These are phyloP conservation scores for Plasmodium yoelii DNA, from an alignment of 169 alveolate genomes.

Conservation along the genomic window DNA sequence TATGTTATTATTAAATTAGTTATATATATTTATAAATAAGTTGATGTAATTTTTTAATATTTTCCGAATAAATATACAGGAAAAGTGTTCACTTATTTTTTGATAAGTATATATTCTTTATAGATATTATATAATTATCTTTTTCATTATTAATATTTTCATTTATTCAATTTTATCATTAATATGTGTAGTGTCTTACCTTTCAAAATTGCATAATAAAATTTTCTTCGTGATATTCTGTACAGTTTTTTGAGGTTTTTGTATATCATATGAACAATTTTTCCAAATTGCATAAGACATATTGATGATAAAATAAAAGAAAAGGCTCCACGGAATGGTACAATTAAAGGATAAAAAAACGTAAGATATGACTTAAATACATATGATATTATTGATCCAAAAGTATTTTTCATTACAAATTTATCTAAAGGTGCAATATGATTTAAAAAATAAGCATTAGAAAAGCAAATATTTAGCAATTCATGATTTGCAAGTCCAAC, in stretches of 20 bases:
- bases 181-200: constrained; percentile 8
- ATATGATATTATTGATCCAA: constrained; percentile 47
- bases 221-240: constrained; percentile 46
- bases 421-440: constrained; percentile 61
- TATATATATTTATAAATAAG: no score
- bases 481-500: constrained; percentile 55
- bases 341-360: constrained; percentile 55
- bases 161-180: no score
- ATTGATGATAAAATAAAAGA: constrained; percentile 64
- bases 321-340: constrained; percentile 75
- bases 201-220: constrained; percentile 19
- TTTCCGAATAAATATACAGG: no score
- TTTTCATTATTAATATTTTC: no score
- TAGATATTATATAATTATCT: no score
- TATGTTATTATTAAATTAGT: neutral
- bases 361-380: constrained; percentile 54
- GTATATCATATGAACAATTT: constrained; percentile 38
- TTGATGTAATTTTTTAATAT: no score
- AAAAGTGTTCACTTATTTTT: neutral
- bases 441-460: constrained; percentile 40
- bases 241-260: constrained; percentile 26
- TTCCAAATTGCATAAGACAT: constrained; percentile 50
- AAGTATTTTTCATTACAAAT: constrained; percentile 53
- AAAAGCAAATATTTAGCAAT: constrained; percentile 59
- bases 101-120: no score